phyloP scores from a whole-genome alignment of 768 basidiomycete genomes.

The Lactarius sp. region DNA sequence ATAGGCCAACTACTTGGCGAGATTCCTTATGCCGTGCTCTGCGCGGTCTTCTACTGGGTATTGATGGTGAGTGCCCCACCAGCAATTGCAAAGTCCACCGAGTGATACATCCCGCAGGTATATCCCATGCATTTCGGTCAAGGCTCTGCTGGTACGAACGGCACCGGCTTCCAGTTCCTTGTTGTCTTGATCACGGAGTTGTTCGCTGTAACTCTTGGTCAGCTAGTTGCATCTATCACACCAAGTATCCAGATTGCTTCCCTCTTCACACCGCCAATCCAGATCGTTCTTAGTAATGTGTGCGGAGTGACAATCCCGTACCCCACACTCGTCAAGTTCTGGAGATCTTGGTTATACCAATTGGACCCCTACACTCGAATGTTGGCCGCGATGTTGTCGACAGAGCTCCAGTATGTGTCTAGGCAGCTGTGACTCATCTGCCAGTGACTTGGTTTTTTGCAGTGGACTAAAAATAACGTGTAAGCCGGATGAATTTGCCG shows the following conservation, averaged over 20 bases:
- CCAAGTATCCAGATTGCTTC: slow-evolving; percentile 70
- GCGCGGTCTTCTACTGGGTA: slow-evolving; percentile 73
- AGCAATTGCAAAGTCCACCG: background rate
- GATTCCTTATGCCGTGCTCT: slow-evolving; percentile 70
- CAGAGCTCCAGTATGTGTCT: slow-evolving; percentile 57
- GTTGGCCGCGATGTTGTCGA: slow-evolving; percentile 70
- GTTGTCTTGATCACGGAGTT: slow-evolving; percentile 67
- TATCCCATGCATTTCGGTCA: slow-evolving; percentile 68
- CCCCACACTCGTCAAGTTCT: slow-evolving; percentile 60
- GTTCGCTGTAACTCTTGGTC: slow-evolving; percentile 69
- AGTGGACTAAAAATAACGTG: slow-evolving; percentile 63
- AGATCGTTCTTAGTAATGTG: slow-evolving; percentile 61
- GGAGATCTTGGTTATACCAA: slow-evolving; percentile 76
- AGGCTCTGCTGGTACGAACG: slow-evolving; percentile 54
- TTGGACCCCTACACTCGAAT: slow-evolving; percentile 67
- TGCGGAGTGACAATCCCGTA: slow-evolving; percentile 80
- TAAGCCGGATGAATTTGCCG: slow-evolving; percentile 60
- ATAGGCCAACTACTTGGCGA: slow-evolving; percentile 79
- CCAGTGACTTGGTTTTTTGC: background rate
- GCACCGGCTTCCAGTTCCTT: slow-evolving; percentile 70
- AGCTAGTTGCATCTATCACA: slow-evolving; percentile 68
- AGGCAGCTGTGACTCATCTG: background rate
- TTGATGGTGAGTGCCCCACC: slow-evolving; percentile 46
- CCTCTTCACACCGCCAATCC: slow-evolving; percentile 72
- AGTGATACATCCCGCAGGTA: slow-evolving; percentile 31